These are phyloP conservation scores for Rhododendron vialii DNA, from an alignment of 148 eudicot genomes.

Conservation along the genomic window DNA sequence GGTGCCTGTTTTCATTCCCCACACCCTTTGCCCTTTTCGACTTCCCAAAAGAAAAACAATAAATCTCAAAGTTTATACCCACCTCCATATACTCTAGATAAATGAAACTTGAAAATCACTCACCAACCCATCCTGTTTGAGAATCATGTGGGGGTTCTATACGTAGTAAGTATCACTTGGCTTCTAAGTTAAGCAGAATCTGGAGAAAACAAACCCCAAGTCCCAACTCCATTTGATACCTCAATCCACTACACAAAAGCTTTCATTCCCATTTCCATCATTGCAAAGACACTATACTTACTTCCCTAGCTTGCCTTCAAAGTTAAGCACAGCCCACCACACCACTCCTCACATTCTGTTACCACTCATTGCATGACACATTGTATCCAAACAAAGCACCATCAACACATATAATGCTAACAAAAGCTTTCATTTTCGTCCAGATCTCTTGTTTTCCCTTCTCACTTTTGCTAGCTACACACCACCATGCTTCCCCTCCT, in stretches of 20 bases:
- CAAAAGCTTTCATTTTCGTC: not conserved
- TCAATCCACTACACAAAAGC: not conserved
- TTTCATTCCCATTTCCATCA: not conserved
- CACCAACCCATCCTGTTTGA: not conserved
- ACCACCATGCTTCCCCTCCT: slow-evolving; percentile 30
- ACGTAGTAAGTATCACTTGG: not conserved
- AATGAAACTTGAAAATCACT: not conserved
- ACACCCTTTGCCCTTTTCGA: not conserved
- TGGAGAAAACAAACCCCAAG: not conserved
- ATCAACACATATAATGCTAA: not conserved
- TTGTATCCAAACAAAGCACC: not conserved
- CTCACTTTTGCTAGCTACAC: not conserved
- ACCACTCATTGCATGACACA: slow-evolving; percentile 10
- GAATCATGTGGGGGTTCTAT: not conserved
- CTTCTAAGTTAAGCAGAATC: not conserved
- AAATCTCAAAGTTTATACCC: too few species aligned
- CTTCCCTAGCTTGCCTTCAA: slow-evolving; percentile 37
- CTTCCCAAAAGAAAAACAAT: not conserved
- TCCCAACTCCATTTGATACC: not conserved
- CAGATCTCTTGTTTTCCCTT: not conserved
- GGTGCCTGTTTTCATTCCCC: not conserved
- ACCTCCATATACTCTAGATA: not conserved
- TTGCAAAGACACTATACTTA: not conserved
- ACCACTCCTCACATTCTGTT: not conserved
- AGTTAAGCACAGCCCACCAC: slow-evolving; percentile 38